These are phyloP conservation scores for Holtermanniella nyarrowii DNA, from an alignment of 768 basidiomycete genomes.

Conservation along the genomic window DNA sequence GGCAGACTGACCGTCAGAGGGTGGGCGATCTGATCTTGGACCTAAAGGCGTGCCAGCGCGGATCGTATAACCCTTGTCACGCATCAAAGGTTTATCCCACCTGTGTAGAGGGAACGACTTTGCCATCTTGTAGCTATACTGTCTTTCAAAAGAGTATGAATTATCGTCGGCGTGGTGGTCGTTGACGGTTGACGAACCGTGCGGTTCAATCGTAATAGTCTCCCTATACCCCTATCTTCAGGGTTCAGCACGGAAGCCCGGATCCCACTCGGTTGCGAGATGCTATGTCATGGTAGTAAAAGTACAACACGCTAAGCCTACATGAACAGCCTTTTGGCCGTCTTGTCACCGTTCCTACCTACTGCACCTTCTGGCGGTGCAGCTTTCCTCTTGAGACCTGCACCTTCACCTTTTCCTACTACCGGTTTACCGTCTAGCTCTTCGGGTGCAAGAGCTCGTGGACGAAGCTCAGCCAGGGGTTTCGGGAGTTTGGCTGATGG, in stretches of 20 bases:
- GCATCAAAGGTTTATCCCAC: background rate
- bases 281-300: too few relatives aligned
- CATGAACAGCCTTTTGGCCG: slow-evolving; percentile 15
- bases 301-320: too few relatives aligned
- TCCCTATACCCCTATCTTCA: too few relatives aligned
- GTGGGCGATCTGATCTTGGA: background rate
- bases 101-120: background rate
- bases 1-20: background rate
- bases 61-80: background rate
- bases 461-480: slow-evolving; percentile 44
- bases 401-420: slow-evolving; percentile 2
- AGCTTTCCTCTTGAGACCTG: slow-evolving; percentile 27
- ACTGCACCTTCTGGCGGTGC: slow-evolving; percentile 16
- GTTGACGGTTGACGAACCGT: too few relatives aligned
- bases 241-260: too few relatives aligned
- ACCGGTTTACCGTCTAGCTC: slow-evolving; percentile 33
- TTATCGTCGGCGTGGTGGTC: too few relatives aligned
- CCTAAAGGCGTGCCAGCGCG: background rate
- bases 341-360: slow-evolving; percentile 19
- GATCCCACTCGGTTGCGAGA: too few relatives aligned
- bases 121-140: background rate
- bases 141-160: too few relatives aligned
- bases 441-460: slow-evolving; percentile 48
- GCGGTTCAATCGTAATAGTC: too few relatives aligned
- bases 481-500: slow-evolving; percentile 81